Base-by-base conservation (phyloP, 306 rosid genomes). In the Acacia confusa region DNA sequence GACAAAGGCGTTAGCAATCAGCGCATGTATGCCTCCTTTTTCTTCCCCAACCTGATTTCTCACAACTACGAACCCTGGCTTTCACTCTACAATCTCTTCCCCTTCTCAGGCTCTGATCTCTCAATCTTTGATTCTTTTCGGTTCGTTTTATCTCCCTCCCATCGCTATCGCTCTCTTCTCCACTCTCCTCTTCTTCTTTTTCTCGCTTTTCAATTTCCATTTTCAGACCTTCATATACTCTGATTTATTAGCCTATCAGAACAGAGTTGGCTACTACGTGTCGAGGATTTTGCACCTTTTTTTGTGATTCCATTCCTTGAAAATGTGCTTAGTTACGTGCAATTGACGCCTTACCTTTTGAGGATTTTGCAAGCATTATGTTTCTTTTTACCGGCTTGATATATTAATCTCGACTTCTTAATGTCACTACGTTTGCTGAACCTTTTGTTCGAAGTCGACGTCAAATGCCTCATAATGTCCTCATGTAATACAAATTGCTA, bases 41-140 rank as follows among this genome's bases (percentile, higher is more conserved):
- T 9, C 32, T 58, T 70, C 58, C 28, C 58, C 57, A 24, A 14
- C 38, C 38, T 44, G 14, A 9, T 70, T 24, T 44, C 22, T 14
- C 58, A 44, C 38, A 17, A 47, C 16, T 47, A 73, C 30, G 64
- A 28, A 73, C 77, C 64, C 77, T 73, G 55, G 44, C 45, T 30
- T 8, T 48, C 32, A 22, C 55, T 20, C 32, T 22, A 22, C 12
- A 44, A 24, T 44, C n/a, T 44, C 75, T 24, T 70, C 58, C 9
- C 53, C 13, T 13, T 70, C 22, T 43, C 58, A 45, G 40, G 16
- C 25, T 70, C 58, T 15, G 58, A 71, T 71, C 44, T 72, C 77
- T 41, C 30, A 13, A 11, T 45, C 52, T 14, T 47, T 36, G 40
- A 36, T 36, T 50, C 14, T 73, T 38, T n/a, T 19, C 45, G 64